Percentiles rank a stretch among this genome's conserved stretches.
These are phyloP conservation scores for Phycomyces nitens DNA, from an alignment of 192 early-diverging fungal genomes.

Conservation along the genomic window DNA sequence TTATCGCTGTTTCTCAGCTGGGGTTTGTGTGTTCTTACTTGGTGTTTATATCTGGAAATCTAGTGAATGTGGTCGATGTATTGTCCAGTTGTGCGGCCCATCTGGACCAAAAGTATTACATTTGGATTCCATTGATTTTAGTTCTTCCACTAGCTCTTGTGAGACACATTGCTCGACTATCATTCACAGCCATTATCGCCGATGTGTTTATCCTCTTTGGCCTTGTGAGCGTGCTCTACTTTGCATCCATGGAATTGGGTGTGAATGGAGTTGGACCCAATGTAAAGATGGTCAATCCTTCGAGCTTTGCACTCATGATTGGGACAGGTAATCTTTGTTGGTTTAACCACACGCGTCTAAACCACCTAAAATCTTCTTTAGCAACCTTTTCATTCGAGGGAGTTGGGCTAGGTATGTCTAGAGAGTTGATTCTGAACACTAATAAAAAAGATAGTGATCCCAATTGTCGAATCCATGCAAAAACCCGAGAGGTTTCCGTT, in stretches of 20 bases:
- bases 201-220: slow-evolving; percentile 74
- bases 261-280: slow-evolving; percentile 45
- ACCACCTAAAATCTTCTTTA: no score
- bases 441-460: slow-evolving; percentile 39
- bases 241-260: slow-evolving; percentile 48
- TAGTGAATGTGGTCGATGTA: slow-evolving; percentile 65
- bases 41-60: slow-evolving; percentile 86
- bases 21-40: slow-evolving; percentile 88
- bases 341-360: no score
- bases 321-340: slow-evolving; percentile 39
- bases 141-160: slow-evolving; percentile 70
- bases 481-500: slow-evolving; percentile 69
- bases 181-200: slow-evolving; percentile 60
- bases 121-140: slow-evolving; percentile 70
- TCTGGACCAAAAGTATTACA: slow-evolving; percentile 65
- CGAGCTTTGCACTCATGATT: slow-evolving; percentile 64
- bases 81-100: slow-evolving; percentile 58
- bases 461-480: slow-evolving; percentile 76
- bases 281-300: slow-evolving; percentile 55
- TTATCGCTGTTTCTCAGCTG: slow-evolving; percentile 65
- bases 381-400: slow-evolving; percentile 16
- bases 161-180: slow-evolving; percentile 54
- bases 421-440: not conserved
- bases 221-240: slow-evolving; percentile 63
- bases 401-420: slow-evolving; percentile 2